phyloP scores from a whole-genome alignment of 495 filamentous ascomycete genomes.

The Xylaria castorea region DNA sequence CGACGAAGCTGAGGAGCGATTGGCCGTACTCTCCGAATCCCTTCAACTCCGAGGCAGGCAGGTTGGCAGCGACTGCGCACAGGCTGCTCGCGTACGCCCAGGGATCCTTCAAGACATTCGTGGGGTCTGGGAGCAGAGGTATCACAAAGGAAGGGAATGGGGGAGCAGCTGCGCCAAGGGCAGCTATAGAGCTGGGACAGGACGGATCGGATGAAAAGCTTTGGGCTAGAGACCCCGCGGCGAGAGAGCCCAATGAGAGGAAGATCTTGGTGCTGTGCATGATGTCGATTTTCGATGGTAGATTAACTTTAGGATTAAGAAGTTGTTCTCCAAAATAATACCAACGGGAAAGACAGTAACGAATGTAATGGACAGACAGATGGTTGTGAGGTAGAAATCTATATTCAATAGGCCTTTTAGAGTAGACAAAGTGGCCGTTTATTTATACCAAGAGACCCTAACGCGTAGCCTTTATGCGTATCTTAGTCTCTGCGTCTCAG shows the following conservation, averaged over 20 bases:
- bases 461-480: neutral
- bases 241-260: neutral
- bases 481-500: neutral
- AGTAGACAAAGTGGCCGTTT: neutral
- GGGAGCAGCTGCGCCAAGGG: neutral
- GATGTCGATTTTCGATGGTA: neutral
- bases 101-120: neutral
- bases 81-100: slow-evolving; percentile 3
- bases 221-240: slow-evolving; percentile 2
- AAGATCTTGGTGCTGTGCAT: slow-evolving; percentile 11
- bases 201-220: neutral
- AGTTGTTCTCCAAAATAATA: neutral
- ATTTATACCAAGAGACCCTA: neutral
- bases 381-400: neutral
- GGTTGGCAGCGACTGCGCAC: neutral
- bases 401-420: neutral
- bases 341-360: too few species aligned
- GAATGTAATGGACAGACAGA: neutral
- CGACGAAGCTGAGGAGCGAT: neutral
- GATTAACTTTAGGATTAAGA: neutral
- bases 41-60: neutral
- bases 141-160: neutral
- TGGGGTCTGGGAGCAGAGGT: neutral
- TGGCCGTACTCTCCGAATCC: neutral
- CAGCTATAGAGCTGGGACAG: slow-evolving; percentile 3